Conservation (phyloP, 208 protist species). For the Acanthamoeba sp. region DNA sequence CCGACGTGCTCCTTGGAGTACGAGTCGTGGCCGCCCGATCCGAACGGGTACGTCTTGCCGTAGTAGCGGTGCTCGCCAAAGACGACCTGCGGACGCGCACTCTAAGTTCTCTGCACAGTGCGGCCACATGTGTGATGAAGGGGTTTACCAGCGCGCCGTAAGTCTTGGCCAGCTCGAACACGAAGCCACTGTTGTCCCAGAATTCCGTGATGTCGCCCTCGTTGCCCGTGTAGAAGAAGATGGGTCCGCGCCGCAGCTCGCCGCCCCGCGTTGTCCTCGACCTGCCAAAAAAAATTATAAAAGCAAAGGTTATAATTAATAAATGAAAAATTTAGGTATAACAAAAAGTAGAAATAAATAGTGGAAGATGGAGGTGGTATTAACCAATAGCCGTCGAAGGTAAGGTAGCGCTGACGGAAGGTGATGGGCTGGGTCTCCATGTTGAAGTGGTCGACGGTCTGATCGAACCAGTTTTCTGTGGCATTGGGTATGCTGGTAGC, state of each 20-base stretch:
- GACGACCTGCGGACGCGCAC: constrained; percentile 71
- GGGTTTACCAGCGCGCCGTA: constrained; percentile 86
- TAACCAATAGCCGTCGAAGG: not conserved
- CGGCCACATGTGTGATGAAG: not conserved
- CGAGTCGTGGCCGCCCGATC: constrained; percentile 66
- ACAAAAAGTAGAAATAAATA: constrained; percentile 35
- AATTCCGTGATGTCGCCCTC: constrained; percentile 80
- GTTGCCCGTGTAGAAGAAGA: constrained; percentile 81
- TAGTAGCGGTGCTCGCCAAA: constrained; percentile 94
- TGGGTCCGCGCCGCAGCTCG: not conserved
- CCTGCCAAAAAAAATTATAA: not conserved
- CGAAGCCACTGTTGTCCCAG: constrained; percentile 83
- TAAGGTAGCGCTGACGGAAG: constrained; percentile 72
- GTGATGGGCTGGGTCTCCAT: not conserved
- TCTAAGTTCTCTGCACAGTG: not conserved
- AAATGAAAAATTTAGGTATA: not conserved
- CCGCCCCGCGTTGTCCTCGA: not conserved
- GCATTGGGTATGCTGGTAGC: not conserved
- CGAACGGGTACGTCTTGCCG: constrained; percentile 88
- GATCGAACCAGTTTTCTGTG: constrained; percentile 57
- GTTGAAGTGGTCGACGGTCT: constrained; percentile 72
- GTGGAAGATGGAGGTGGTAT: not conserved
- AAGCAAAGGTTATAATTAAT: not conserved
- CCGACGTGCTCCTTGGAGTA: constrained; percentile 42
- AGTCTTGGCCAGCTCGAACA: constrained; percentile 88